A percentile compares a stretch with the other conserved stretches of the same genome.
Conservation (phyloP, 805 yeast genomes). For the Metschnikowia matae region DNA sequence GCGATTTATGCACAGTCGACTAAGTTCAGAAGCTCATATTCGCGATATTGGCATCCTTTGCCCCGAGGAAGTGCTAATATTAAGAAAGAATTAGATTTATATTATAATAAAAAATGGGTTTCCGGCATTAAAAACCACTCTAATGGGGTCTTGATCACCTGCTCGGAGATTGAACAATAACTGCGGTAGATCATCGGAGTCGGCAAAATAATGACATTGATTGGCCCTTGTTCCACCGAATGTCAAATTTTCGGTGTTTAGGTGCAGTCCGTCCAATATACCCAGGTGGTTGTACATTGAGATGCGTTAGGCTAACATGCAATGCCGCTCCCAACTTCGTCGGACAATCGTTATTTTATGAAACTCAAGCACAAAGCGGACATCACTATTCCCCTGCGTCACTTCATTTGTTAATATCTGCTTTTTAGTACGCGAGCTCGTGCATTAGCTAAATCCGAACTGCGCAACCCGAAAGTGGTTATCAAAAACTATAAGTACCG, state of each 20-base stretch:
- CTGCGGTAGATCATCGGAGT: too few species aligned
- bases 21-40: background rate
- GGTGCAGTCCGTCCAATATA: conserved; percentile 1
- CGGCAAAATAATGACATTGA: too few species aligned
- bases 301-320: background rate
- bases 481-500: background rate
- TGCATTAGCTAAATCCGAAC: background rate
- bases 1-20: background rate
- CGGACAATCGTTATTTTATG: background rate
- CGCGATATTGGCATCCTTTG: too few species aligned
- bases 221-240: background rate
- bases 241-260: background rate
- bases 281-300: conserved; percentile 2
- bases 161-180: too few species aligned
- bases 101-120: too few species aligned
- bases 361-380: background rate
- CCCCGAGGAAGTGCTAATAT: too few species aligned
- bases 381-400: background rate
- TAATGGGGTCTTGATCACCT: too few species aligned
- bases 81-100: too few species aligned
- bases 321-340: background rate
- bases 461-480: background rate
- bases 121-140: too few species aligned
- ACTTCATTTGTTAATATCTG: background rate
- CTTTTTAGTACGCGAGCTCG: background rate